Evolutionary conservation across 2,329 filamentous ascomycete species (phyloP).

Genomic region (Cryphonectria radicalis): DNA sequence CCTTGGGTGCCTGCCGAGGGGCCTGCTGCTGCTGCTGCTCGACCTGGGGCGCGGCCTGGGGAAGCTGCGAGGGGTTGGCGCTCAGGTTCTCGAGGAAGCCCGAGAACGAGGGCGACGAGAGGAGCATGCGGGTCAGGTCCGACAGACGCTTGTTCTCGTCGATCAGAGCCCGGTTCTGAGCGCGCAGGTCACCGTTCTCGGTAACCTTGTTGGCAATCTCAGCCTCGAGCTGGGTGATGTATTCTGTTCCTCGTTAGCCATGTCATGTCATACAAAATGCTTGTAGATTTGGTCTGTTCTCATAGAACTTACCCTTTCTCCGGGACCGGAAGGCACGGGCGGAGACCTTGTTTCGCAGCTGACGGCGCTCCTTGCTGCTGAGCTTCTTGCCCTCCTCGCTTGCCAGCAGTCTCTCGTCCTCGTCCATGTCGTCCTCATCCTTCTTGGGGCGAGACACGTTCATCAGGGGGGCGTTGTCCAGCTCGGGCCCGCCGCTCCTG

Average conservation of each 20-base stretch:
- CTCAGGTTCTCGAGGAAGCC: conserved; percentile 76
- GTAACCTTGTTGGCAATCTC: conserved; percentile 84
- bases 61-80: conserved; percentile 56
- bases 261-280: not conserved
- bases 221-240: conserved; percentile 90
- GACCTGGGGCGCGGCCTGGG: conserved; percentile 42
- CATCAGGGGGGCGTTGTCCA: conserved; percentile 53
- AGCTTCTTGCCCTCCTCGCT: conserved; percentile 99
- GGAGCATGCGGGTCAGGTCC: conserved; percentile 79
- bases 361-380: conserved; percentile 95
- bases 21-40: conserved; percentile 45
- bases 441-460: conserved; percentile 80
- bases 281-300: not conserved
- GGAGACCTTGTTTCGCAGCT: conserved; percentile 98
- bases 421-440: conserved; percentile 98
- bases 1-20: conserved; percentile 61
- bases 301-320: conserved; percentile 78
- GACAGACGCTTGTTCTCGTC: conserved; percentile 85
- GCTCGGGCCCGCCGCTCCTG: conserved; percentile 62
- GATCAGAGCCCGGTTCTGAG: conserved; percentile 78
- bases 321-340: conserved; percentile 97
- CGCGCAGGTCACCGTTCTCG: conserved; percentile 79
- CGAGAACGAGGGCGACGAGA: conserved; percentile 80
- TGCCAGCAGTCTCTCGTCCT: conserved; percentile 86
- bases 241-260: conserved; percentile 73